A percentile compares a stretch with the other conserved stretches of the same genome.
Evolutionary conservation across 495 filamentous ascomycete species (phyloP).

Genomic region (Peziza echinospora): DNA sequence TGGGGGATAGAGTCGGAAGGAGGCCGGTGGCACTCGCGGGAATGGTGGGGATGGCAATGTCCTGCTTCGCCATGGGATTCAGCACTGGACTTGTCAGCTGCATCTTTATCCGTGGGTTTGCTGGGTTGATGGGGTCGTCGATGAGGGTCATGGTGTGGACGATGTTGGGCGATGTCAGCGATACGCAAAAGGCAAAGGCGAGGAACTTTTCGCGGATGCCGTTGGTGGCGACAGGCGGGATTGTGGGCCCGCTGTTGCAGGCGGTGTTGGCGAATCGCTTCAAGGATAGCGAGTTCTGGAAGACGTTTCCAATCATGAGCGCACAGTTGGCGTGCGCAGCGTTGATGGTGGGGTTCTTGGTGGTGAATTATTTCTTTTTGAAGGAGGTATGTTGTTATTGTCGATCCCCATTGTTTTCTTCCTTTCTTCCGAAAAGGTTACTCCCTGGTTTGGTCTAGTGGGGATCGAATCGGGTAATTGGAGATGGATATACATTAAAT

Average conservation of each 20-base stretch:
- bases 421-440: too few relatives aligned
- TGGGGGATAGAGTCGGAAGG: slow-evolving; percentile 23
- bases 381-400: slow-evolving; percentile 24
- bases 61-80: slow-evolving; percentile 25
- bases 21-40: slow-evolving; percentile 22
- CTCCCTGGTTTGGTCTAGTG: too few relatives aligned
- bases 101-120: slow-evolving; percentile 24
- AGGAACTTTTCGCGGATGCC: slow-evolving; percentile 24
- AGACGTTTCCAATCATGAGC: slow-evolving; percentile 22
- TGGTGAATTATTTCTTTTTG: slow-evolving; percentile 21
- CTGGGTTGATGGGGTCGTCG: slow-evolving; percentile 23
- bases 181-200: slow-evolving; percentile 19
- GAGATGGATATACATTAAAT: too few relatives aligned
- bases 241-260: slow-evolving; percentile 24
- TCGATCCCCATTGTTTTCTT: too few relatives aligned
- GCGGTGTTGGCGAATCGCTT: slow-evolving; percentile 19
- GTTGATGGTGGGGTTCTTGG: slow-evolving; percentile 22
- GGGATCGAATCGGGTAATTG: too few relatives aligned
- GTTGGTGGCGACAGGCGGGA: slow-evolving; percentile 24
- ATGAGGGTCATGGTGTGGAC: slow-evolving; percentile 23
- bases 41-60: slow-evolving; percentile 22
- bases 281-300: slow-evolving; percentile 20
- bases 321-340: slow-evolving; percentile 25
- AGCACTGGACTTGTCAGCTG: slow-evolving; percentile 22
- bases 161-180: slow-evolving; percentile 27